Percentiles rank a stretch among this genome's conserved stretches.
These are phyloP conservation scores for Bathelium albidoporum DNA, from an alignment of 495 filamentous ascomycete species.

Conservation along the genomic window DNA sequence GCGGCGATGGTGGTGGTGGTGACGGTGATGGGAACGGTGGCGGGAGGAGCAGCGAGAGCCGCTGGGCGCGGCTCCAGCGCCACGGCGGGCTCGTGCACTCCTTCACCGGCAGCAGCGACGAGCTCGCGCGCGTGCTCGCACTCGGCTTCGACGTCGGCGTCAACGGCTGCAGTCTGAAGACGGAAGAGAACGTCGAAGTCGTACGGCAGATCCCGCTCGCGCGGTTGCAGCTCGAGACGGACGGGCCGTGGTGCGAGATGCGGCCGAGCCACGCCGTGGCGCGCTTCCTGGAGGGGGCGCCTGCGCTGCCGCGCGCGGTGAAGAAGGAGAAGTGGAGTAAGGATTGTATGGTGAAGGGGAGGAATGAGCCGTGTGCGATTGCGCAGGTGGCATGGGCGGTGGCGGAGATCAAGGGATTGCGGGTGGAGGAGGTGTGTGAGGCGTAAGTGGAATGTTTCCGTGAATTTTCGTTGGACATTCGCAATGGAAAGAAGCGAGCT, in stretches of 20 bases:
- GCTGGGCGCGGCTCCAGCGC: constrained; percentile 32
- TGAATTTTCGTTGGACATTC: constrained; percentile 11
- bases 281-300: constrained; percentile 40
- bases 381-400: constrained; percentile 76
- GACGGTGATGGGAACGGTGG: no score
- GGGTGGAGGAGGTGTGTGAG: constrained; percentile 72
- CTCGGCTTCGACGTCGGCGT: constrained; percentile 74
- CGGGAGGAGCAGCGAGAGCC: not conserved
- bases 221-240: constrained; percentile 79
- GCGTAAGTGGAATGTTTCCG: constrained; percentile 41
- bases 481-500: constrained; percentile 7
- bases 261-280: constrained; percentile 53
- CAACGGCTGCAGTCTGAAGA: constrained; percentile 91
- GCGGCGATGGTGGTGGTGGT: not conserved
- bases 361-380: constrained; percentile 84
- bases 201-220: constrained; percentile 65
- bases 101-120: constrained; percentile 76
- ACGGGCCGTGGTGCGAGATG: constrained; percentile 82
- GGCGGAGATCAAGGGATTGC: constrained; percentile 69
- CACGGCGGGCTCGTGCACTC: constrained; percentile 75
- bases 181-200: constrained; percentile 73
- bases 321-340: constrained; percentile 92
- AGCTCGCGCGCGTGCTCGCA: constrained; percentile 66
- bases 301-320: constrained; percentile 39
- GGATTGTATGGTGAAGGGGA: constrained; percentile 75